These are phyloP conservation scores for Epichloe sp. DNA, from an alignment of 2,329 filamentous ascomycete genomes.

Conservation along the genomic window DNA sequence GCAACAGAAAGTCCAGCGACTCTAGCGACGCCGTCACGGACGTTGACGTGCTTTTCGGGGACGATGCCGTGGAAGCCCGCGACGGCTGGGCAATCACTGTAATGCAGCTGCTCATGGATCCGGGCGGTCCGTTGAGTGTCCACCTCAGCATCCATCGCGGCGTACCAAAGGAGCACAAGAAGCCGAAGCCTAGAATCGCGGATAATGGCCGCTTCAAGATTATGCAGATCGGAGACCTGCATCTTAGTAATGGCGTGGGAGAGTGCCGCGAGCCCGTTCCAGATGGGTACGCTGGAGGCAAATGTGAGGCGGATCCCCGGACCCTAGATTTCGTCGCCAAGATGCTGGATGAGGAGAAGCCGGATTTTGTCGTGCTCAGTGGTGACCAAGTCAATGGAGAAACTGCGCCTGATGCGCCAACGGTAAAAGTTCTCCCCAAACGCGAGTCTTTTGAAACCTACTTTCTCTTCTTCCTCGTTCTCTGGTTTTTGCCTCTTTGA, in stretches of 20 bases:
- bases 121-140: constrained; percentile 48
- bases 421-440: constrained; percentile 31
- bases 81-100: constrained; percentile 72
- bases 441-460: not conserved
- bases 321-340: constrained; percentile 80
- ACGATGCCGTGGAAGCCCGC: constrained; percentile 82
- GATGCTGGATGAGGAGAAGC: constrained; percentile 83
- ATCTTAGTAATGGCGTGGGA: constrained; percentile 82
- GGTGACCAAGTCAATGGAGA: constrained; percentile 96
- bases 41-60: constrained; percentile 76
- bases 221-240: constrained; percentile 87
- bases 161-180: constrained; percentile 46
- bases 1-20: constrained; percentile 61
- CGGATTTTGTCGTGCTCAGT: constrained; percentile 80
- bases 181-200: constrained; percentile 61
- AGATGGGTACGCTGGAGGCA: constrained; percentile 53
- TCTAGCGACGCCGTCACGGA: constrained; percentile 63
- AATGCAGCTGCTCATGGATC: constrained; percentile 58
- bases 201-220: constrained; percentile 96
- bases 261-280: constrained; percentile 78
- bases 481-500: not conserved
- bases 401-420: constrained; percentile 80
- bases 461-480: not conserved
- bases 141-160: constrained; percentile 72
- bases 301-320: constrained; percentile 82